Percentiles rank a stretch among this genome's conserved stretches.
These are phyloP conservation scores for Kluyveromyces siamensis DNA, from an alignment of 805 yeast species.

Conservation along the genomic window DNA sequence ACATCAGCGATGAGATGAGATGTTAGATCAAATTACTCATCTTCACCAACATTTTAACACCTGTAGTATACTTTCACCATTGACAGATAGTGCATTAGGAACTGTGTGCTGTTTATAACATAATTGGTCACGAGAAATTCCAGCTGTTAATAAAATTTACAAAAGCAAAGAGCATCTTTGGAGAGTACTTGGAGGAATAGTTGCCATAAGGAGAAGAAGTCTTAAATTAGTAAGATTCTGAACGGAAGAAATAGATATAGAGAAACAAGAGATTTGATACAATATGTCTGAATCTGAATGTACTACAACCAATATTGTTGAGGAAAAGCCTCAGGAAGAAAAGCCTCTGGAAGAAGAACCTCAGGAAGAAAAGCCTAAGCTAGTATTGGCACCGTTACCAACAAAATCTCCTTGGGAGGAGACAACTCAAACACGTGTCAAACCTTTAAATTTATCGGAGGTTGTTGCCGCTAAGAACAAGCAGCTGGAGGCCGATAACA, in stretches of 20 bases:
- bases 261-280: background rate
- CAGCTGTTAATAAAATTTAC: background rate
- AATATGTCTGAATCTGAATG: background rate
- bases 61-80: too few relatives aligned
- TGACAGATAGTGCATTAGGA: background rate
- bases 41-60: too few relatives aligned
- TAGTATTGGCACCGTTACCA: constrained; percentile 26
- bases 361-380: constrained; percentile 10
- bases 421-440: constrained; percentile 9
- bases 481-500: constrained; percentile 1
- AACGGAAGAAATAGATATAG: background rate
- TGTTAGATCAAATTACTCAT: too few relatives aligned
- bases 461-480: constrained; percentile 7
- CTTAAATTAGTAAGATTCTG: background rate
- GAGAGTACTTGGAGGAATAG: background rate
- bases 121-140: background rate
- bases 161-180: background rate
- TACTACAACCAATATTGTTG: background rate
- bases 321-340: constrained; percentile 8
- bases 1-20: background rate
- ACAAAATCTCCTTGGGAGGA: constrained; percentile 27
- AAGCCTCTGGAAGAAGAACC: too few relatives aligned
- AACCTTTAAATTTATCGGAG: constrained; percentile 6
- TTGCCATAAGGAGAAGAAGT: background rate
- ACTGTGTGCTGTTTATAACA: background rate